Conservation (phyloP, 139 green algal genomes). For the Ulvella scutata region DNA sequence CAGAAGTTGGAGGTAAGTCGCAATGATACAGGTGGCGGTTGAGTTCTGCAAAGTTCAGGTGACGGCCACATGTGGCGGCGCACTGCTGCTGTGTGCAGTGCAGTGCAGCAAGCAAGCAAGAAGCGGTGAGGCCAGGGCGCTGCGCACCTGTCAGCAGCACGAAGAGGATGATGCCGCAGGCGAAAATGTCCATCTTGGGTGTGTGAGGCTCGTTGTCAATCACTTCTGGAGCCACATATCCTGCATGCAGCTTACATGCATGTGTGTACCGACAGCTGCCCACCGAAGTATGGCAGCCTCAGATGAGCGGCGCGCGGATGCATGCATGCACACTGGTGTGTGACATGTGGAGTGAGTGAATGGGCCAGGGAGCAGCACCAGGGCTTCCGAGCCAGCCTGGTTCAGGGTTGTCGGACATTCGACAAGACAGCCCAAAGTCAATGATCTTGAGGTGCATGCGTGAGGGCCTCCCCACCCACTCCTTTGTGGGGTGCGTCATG, state of each 20-base stretch:
- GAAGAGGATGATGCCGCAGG: not conserved
- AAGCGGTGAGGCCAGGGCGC: not conserved
- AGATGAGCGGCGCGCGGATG: no score
- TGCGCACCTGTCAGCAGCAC: not conserved
- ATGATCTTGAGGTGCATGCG: conserved; percentile 5
- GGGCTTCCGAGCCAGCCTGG: not conserved
- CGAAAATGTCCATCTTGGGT: not conserved
- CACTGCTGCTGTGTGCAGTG: not conserved
- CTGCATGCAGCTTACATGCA: no score
- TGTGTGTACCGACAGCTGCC: no score
- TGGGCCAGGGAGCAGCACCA: no score
- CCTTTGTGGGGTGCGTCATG: not conserved
- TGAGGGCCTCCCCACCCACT: not conserved
- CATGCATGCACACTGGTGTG: no score
- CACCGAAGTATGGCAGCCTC: no score
- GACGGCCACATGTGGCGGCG: not conserved
- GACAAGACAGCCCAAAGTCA: conserved; percentile 14
- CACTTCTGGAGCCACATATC: not conserved
- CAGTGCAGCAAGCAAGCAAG: not conserved
- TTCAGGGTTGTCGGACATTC: not conserved
- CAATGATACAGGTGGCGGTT: not conserved
- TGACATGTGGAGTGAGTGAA: no score
- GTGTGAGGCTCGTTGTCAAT: not conserved
- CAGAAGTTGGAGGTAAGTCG: not conserved
- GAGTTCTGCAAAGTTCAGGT: not conserved